Evolutionary conservation across 2,329 filamentous ascomycete genomes (phyloP).

Genomic region (Pseudogymnoascus sp.): DNA sequence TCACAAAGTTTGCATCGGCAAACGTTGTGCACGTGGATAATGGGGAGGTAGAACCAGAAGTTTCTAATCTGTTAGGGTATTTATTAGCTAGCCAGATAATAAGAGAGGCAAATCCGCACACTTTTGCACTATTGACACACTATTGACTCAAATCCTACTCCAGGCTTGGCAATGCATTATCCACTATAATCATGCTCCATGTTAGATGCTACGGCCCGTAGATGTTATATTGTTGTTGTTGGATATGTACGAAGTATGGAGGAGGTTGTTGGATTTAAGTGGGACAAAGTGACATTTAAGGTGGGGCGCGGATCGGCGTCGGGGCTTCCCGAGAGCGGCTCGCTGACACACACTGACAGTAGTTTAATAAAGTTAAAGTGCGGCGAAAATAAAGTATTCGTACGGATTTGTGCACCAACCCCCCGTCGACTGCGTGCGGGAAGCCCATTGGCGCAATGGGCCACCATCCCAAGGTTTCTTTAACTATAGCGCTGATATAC

Average conservation of each 20-base stretch:
- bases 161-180: not conserved
- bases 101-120: not conserved
- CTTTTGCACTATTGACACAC: not conserved
- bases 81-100: not conserved
- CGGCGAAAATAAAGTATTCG: not conserved
- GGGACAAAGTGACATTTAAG: not conserved
- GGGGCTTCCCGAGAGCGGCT: not conserved
- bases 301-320: not conserved
- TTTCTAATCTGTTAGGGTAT: not conserved
- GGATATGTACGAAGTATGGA: no score
- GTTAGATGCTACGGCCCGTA: no score
- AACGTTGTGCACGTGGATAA: not conserved
- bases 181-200: no score
- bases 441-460: slow-evolving; percentile 41
- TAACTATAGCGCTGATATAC: slow-evolving; percentile 37
- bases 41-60: not conserved
- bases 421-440: slow-evolving; percentile 40
- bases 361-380: not conserved
- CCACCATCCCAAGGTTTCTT: slow-evolving; percentile 38
- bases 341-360: not conserved
- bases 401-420: not conserved
- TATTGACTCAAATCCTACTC: not conserved
- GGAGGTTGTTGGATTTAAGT: no score
- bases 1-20: not conserved
- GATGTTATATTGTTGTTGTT: no score